Conservation (phyloP, 768 basidiomycete species). For the Tricholoma flavovirens region DNA sequence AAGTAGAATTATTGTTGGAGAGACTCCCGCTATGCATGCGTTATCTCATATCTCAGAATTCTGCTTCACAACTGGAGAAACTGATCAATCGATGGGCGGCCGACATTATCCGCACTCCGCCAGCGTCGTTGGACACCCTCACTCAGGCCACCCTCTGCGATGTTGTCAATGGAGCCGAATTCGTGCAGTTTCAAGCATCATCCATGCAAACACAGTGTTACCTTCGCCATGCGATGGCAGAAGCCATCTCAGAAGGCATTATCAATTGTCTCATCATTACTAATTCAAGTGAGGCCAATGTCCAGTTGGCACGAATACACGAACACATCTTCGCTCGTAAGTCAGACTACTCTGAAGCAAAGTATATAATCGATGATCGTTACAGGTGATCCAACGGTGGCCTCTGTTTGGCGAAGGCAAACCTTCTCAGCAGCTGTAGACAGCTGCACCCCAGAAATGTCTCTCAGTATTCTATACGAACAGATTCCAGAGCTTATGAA, state of each 20-base stretch:
- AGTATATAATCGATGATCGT: not conserved
- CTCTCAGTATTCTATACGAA: conserved; percentile 59
- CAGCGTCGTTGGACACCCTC: conserved; percentile 44
- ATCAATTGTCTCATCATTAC: conserved; percentile 85
- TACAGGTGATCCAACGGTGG: conserved; percentile 81
- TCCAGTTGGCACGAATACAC: conserved; percentile 81
- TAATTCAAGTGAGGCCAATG: conserved; percentile 77
- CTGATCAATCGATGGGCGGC: conserved; percentile 86
- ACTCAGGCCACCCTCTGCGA: conserved; percentile 57
- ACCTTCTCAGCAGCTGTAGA: conserved; percentile 87
- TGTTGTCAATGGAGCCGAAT: conserved; percentile 46
- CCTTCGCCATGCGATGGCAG: conserved; percentile 75
- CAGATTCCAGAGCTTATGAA: conserved; percentile 62
- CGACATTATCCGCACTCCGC: conserved; percentile 58
- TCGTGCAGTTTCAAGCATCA: conserved; percentile 38
- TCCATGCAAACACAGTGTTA: conserved; percentile 76
- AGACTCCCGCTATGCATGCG: conserved; percentile 1
- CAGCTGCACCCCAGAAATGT: conserved; percentile 65
- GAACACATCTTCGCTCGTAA: conserved; percentile 81
- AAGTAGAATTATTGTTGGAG: conserved; percentile 13
- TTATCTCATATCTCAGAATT: conserved; percentile 59
- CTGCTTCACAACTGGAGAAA: conserved; percentile 77
- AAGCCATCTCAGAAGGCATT: conserved; percentile 71
- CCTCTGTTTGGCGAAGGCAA: conserved; percentile 84
- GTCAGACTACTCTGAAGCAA: conserved; percentile 23